Percentiles rank a stretch among this genome's conserved stretches.
Conservation (phyloP, 1,284 basidiomycete species). For the Cutaneotrichosporon dermatis region DNA sequence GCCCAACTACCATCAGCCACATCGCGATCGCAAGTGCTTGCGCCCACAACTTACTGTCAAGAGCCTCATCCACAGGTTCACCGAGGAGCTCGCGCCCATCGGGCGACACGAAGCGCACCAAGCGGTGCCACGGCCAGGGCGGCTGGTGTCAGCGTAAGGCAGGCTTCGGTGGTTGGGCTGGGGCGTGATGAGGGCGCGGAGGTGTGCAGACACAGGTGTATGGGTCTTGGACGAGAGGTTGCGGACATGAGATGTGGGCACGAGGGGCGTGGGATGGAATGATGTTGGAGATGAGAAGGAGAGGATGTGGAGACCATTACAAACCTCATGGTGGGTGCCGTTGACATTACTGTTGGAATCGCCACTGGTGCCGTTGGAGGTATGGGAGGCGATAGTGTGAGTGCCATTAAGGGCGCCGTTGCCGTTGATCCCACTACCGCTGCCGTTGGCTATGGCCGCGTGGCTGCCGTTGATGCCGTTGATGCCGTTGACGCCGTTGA, state of each 20-base stretch:
- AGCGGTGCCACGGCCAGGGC: slow-evolving; percentile 23
- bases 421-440: neutral
- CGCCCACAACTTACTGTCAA: slow-evolving; percentile 28
- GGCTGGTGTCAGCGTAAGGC: neutral
- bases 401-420: neutral
- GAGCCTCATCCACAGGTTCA: slow-evolving; percentile 27
- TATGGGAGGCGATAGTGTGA: too few species aligned
- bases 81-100: slow-evolving; percentile 26
- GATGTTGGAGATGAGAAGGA: too few species aligned
- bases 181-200: too few species aligned
- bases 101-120: slow-evolving; percentile 28
- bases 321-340: too few species aligned
- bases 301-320: too few species aligned
- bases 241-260: too few species aligned
- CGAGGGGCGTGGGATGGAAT: too few species aligned
- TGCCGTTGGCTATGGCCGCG: neutral
- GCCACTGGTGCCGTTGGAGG: too few species aligned
- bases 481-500: neutral
- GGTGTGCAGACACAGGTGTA: too few species aligned
- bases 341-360: too few species aligned
- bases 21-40: neutral
- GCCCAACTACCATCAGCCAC: slow-evolving; percentile 30
- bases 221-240: too few species aligned
- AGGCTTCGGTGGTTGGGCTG: too few species aligned
- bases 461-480: neutral